A percentile compares a stretch with the other conserved stretches of the same genome.
phyloP scores from a whole-genome alignment of 371 early-diverging fungal genomes.

The Apophysomyces sp. region DNA sequence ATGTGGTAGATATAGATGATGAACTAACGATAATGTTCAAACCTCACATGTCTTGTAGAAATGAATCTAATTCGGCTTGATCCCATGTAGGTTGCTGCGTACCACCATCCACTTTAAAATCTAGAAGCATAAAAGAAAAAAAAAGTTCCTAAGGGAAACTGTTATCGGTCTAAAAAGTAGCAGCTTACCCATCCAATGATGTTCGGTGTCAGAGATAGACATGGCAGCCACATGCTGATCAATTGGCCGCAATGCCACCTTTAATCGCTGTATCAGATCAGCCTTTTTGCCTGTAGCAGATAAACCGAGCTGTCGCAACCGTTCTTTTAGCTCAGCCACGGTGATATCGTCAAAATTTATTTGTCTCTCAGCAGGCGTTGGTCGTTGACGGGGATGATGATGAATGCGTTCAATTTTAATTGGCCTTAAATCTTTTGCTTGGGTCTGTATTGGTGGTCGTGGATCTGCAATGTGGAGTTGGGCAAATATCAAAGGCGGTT shows the following conservation, averaged over 20 bases:
- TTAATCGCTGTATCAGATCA: conserved; percentile 56
- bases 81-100: not conserved
- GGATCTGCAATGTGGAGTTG: conserved; percentile 32
- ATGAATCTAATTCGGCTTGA: not conserved
- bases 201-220: not conserved
- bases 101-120: not conserved
- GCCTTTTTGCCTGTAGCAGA: conserved; percentile 68
- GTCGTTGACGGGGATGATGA: not conserved
- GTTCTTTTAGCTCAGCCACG: conserved; percentile 68
- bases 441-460: conserved; percentile 12
- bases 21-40: not conserved
- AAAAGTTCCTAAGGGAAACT: not conserved
- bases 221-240: not conserved
- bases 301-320: conserved; percentile 57
- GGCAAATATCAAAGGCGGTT: conserved; percentile 25
- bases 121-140: not conserved
- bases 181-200: not conserved
- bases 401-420: conserved; percentile 8
- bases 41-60: not conserved
- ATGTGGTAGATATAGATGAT: not conserved
- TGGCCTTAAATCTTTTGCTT: not conserved
- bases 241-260: conserved; percentile 25
- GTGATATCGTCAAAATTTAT: conserved; percentile 70
- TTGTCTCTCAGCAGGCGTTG: not conserved
- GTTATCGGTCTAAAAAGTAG: not conserved